phyloP scores from a whole-genome alignment of 345 rosid genomes.

The Populus davidiana region DNA sequence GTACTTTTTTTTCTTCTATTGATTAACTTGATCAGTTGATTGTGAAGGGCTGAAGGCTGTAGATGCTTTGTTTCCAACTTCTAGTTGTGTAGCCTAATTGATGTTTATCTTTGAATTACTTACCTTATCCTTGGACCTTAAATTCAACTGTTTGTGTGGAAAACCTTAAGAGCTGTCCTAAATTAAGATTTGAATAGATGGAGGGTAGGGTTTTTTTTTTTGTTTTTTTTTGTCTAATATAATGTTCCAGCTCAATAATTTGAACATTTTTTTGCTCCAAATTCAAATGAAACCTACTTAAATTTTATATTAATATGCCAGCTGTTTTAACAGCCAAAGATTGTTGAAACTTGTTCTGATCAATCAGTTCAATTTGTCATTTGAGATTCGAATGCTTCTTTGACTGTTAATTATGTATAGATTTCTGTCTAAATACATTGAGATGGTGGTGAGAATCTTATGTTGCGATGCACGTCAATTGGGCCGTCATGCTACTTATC shows the following conservation, averaged over 20 bases:
- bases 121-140: slow-evolving; percentile 21
- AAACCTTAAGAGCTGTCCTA: not conserved
- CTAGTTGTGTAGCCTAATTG: slow-evolving; percentile 3
- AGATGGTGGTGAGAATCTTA: too few species aligned
- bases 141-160: slow-evolving; percentile 7
- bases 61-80: not conserved
- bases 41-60: not conserved
- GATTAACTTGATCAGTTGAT: slow-evolving; percentile 10
- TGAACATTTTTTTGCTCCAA: not conserved
- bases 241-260: not conserved
- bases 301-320: not conserved
- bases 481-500: too few species aligned
- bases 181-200: not conserved
- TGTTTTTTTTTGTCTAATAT: not conserved
- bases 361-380: not conserved
- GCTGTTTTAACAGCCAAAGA: slow-evolving; percentile 3
- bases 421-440: not conserved
- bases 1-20: not conserved
- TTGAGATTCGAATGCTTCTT: not conserved
- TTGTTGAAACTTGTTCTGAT: not conserved
- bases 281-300: not conserved
- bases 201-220: not conserved
- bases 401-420: not conserved
- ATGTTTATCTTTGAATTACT: slow-evolving; percentile 9
- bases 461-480: too few species aligned